Conservation (phyloP, 371 early-diverging fungal genomes). For the Syncephalis plumigaleata region DNA sequence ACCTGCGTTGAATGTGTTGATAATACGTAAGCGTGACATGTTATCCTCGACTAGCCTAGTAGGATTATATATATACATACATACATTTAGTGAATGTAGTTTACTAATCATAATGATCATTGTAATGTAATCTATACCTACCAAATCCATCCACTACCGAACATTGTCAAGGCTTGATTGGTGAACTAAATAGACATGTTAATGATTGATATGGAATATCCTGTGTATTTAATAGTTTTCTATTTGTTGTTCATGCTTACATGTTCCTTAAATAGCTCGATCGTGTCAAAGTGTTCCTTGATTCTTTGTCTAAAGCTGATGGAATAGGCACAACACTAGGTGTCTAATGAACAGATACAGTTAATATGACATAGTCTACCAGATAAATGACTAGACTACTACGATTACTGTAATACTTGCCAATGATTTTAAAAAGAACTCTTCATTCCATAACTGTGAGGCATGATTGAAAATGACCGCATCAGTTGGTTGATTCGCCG, state of each 20-base stretch:
- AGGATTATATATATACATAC: no score
- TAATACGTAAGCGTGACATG: constrained; percentile 22
- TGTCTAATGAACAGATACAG: not conserved
- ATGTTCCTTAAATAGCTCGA: constrained; percentile 25
- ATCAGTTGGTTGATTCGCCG: constrained; percentile 15
- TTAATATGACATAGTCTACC: no score
- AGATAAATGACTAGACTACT: no score
- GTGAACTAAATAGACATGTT: constrained; percentile 12
- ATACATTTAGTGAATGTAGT: no score
- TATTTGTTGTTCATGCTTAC: no score
- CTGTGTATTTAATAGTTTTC: no score
- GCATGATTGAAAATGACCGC: constrained; percentile 30
- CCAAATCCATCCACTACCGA: constrained; percentile 43
- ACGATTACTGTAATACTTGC: constrained; percentile 6
- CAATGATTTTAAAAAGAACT: constrained; percentile 35
- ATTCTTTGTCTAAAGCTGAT: constrained; percentile 9
- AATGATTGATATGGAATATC: no score
- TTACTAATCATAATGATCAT: not conserved
- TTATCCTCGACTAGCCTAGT: constrained; percentile 25
- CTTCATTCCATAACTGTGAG: constrained; percentile 43
- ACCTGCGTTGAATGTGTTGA: constrained; percentile 35
- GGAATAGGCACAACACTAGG: constrained; percentile 8
- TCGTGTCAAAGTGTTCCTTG: constrained; percentile 17
- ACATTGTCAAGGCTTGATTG: constrained; percentile 25
- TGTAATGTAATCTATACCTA: no score